Evolutionary conservation across 768 basidiomycete species (phyloP), one percentile per base, ranked within the genome.

Genomic region (Tubosaeta brunneosetosa): DNA sequence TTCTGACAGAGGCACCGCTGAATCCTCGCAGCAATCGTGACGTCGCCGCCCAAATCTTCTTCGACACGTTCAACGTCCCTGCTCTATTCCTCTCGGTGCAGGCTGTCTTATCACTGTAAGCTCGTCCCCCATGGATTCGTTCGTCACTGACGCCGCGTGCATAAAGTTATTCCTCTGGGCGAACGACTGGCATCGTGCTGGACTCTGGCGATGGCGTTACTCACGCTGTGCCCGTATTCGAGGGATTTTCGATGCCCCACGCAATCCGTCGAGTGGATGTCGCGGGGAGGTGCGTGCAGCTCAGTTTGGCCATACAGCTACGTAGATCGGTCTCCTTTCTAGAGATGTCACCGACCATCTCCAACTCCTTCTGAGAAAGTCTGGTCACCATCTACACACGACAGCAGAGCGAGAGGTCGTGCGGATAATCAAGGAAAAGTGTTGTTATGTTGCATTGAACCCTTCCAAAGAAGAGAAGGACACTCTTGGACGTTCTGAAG

Each of bases 131-230:
- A 7, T 37, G 44, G n/a, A 16, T 33, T 17, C 44, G 8, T 44
- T 44, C 34, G 25, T 31, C 25, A 22, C 42, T 61, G 55, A 63
- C 55, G 42, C 47, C 44, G 44, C 34, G 49, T 36, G 59, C 29
- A 54, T 49, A 6, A 68, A 98, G 95, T 68, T 99, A 99, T 73
- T 95, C 97, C 3, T 97, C 94, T 14, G 97, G 97, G 31, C 82
- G 97, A 56, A 98, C 97, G 57, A 98, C 97, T 34, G 97, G 97
- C n/a, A 97, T 98, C 53, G 97, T 99, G 2, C 81, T 99, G 17
- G 97, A 99, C 67, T 98, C 95, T 6, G 97, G 97, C 11, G 97
- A 99, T 66, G 97, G 97, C 26, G 97, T 99, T 8, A 98, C 97
- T 22, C 97, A 99, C 56, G 92, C 97, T 13, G 97, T 99, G 3